phyloP scores from a whole-genome alignment of 2,329 filamentous ascomycete species.

The Epicoccum sorghinum region DNA sequence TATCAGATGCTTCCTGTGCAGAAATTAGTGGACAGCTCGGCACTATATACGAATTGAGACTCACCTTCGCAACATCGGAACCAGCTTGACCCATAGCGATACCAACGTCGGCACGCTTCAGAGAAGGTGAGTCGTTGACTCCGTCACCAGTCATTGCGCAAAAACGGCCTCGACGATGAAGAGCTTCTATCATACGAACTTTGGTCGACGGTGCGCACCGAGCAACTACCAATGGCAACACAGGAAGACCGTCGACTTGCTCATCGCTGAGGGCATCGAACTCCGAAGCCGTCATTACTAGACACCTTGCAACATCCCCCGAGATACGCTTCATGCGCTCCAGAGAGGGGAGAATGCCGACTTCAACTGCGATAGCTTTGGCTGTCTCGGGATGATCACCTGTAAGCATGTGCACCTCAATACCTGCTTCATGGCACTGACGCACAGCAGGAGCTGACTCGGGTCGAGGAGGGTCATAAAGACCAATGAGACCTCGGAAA shows the following conservation, averaged over 20 bases:
- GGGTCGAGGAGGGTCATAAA: conserved; percentile 83
- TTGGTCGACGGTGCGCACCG: conserved; percentile 86
- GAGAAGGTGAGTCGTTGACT: conserved; percentile 83
- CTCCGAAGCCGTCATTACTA: conserved; percentile 57
- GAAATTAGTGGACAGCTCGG: neutral
- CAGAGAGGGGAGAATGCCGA: conserved; percentile 52
- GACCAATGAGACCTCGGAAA: conserved; percentile 79
- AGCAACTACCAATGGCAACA: conserved; percentile 80
- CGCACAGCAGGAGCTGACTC: conserved; percentile 68
- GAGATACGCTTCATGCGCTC: conserved; percentile 25
- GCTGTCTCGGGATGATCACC: conserved; percentile 56
- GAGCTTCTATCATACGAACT: conserved; percentile 87
- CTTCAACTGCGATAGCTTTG: conserved; percentile 54
- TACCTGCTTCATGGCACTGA: conserved; percentile 53
- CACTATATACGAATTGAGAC: neutral
- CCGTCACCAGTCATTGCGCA: conserved; percentile 90
- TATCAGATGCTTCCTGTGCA: conserved; percentile 55
- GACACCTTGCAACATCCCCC: conserved; percentile 36
- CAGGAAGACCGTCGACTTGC: conserved; percentile 75
- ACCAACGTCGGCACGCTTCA: conserved; percentile 81
- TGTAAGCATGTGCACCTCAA: conserved; percentile 58
- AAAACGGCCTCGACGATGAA: conserved; percentile 76
- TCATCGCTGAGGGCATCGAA: conserved; percentile 79
- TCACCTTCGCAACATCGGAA: conserved; percentile 77
- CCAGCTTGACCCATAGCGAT: conserved; percentile 84